Percentiles rank a stretch among this genome's conserved stretches.
Evolutionary conservation across 148 eudicot genomes (phyloP).

Genomic region (Rhododendron griersonianum): DNA sequence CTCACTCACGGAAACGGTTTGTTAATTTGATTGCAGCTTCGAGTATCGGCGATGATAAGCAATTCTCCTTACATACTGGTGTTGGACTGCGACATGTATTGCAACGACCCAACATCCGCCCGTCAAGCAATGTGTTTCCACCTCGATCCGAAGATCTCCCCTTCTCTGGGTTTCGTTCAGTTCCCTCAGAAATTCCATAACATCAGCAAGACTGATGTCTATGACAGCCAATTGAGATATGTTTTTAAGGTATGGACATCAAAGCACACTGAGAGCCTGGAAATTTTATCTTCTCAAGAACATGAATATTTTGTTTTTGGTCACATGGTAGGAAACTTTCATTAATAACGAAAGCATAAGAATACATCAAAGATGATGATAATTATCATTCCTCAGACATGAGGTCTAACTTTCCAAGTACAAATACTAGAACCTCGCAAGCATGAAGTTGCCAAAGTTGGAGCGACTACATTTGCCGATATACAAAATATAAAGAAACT

Average conservation of each 20-base stretch:
- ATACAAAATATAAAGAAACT: too few species aligned
- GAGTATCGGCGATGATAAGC: constrained; percentile 33
- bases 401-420: too few species aligned
- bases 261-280: background rate
- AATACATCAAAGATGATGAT: too few species aligned
- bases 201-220: constrained; percentile 24
- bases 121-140: constrained; percentile 26
- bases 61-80: constrained; percentile 33
- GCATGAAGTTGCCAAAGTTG: too few species aligned
- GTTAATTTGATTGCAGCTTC: background rate
- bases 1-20: background rate
- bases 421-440: too few species aligned
- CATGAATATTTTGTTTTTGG: background rate
- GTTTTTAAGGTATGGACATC: background rate
- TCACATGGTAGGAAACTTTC: too few species aligned
- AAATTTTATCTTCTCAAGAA: background rate
- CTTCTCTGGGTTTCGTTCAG: constrained; percentile 34
- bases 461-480: too few species aligned
- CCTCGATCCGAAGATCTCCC: constrained; percentile 24
- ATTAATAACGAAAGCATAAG: too few species aligned
- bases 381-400: too few species aligned
- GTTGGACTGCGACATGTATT: constrained; percentile 49
- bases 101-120: constrained; percentile 34
- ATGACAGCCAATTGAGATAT: constrained; percentile 19
- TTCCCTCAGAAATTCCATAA: constrained; percentile 39